Evolutionary conservation across 768 basidiomycete species (phyloP).

Genomic region (Auriculariales sp.): DNA sequence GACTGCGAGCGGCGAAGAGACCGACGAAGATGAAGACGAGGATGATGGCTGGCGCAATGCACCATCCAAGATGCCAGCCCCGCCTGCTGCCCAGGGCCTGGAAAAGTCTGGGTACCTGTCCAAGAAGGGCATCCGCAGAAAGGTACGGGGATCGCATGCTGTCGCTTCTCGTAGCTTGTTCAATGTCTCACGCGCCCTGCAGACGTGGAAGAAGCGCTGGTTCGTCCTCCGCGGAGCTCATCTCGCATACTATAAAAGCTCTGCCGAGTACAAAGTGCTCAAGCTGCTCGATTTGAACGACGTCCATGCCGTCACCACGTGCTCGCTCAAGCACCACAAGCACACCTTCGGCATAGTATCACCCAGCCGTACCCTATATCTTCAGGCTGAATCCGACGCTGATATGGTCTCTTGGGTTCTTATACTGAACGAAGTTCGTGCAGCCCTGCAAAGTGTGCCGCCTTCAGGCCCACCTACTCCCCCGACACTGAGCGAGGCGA

Average conservation of each 20-base stretch:
- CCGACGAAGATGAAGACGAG: slow-evolving; percentile 50
- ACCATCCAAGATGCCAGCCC: slow-evolving; percentile 29
- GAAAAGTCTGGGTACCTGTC: slow-evolving; percentile 79
- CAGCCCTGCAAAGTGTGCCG: slow-evolving; percentile 34
- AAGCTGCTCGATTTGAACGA: slow-evolving; percentile 76
- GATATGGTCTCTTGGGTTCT: slow-evolving; percentile 75
- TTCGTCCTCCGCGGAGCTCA: slow-evolving; percentile 88
- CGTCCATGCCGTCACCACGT: slow-evolving; percentile 78
- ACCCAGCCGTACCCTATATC: slow-evolving; percentile 77
- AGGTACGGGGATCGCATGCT: slow-evolving; percentile 38
- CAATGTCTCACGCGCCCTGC: slow-evolving; percentile 4
- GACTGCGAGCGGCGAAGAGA: slow-evolving; percentile 52
- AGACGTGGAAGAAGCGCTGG: slow-evolving; percentile 99
- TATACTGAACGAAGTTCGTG: slow-evolving; percentile 65
- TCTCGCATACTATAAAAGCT: slow-evolving; percentile 92
- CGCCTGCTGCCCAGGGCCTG: slow-evolving; percentile 40
- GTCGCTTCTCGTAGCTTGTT: neutral
- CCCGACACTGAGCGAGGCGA: slow-evolving; percentile 5
- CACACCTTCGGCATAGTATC: slow-evolving; percentile 90
- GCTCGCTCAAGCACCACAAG: slow-evolving; percentile 76
- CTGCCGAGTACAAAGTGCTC: slow-evolving; percentile 85
- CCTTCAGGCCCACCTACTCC: slow-evolving; percentile 30
- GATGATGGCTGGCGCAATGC: slow-evolving; percentile 54
- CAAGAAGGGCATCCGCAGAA: slow-evolving; percentile 96
- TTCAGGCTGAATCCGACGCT: slow-evolving; percentile 57